These are phyloP conservation scores for Penicillium sp. DNA, from an alignment of 2,329 filamentous ascomycete genomes.

Conservation along the genomic window DNA sequence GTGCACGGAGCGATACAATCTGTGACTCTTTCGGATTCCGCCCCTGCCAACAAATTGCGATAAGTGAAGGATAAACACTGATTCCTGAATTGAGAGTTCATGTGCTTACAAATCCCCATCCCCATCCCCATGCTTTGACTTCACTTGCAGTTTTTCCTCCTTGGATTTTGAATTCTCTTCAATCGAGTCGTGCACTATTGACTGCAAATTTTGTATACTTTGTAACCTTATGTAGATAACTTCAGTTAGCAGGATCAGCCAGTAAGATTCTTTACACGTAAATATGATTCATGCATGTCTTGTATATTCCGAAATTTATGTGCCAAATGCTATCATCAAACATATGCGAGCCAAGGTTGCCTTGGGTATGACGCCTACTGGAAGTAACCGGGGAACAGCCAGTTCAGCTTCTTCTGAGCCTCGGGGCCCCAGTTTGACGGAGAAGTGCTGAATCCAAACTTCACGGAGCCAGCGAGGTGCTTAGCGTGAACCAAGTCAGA, in stretches of 20 bases:
- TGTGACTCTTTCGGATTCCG: too few species aligned
- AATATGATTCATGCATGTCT: not conserved
- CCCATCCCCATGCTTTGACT: too few species aligned
- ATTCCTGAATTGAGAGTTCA: too few species aligned
- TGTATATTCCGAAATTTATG: not conserved
- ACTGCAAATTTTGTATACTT: too few species aligned
- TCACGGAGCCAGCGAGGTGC: conserved; percentile 74
- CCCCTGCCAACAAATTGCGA: too few species aligned
- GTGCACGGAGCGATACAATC: not conserved
- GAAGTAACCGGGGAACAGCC: conserved; percentile 83
- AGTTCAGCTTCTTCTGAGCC: conserved; percentile 77
- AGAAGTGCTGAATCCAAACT: conserved; percentile 84
- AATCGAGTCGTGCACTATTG: too few species aligned
- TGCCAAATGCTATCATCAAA: not conserved
- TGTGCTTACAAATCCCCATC: too few species aligned
- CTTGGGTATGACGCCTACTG: not conserved
- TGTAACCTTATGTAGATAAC: too few species aligned
- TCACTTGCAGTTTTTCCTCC: too few species aligned
- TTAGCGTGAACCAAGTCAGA: conserved; percentile 73
- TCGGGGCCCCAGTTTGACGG: conserved; percentile 70
- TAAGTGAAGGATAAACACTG: too few species aligned
- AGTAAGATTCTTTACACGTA: not conserved
- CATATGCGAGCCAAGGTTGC: not conserved
- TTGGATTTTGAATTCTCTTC: too few species aligned
- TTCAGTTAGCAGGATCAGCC: not conserved